Evolutionary conservation across 345 rosid genomes (phyloP).

Genomic region (Eucalyptus brandiana): DNA sequence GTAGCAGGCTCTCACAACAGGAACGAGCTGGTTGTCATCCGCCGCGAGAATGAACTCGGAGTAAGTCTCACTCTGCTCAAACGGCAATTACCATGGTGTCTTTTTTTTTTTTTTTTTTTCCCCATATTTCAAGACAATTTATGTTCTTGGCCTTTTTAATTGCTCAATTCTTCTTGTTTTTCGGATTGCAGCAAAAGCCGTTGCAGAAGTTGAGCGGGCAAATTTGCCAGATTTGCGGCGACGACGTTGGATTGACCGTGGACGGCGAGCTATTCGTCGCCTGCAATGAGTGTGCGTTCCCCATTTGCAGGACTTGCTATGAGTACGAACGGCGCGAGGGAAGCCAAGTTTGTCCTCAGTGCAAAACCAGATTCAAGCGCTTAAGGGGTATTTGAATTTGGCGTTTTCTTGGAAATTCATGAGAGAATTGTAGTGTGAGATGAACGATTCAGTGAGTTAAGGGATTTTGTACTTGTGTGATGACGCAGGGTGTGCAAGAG

Average conservation of each 20-base stretch:
- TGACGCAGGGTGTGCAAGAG: constrained; percentile 51
- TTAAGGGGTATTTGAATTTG: constrained; percentile 20
- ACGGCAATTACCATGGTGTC: neutral
- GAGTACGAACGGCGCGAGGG: constrained; percentile 52
- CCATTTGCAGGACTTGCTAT: constrained; percentile 48
- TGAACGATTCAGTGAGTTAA: neutral
- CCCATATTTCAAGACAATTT: neutral
- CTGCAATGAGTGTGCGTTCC: constrained; percentile 55
- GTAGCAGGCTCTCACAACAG: constrained; percentile 43
- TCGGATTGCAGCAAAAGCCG: constrained; percentile 6
- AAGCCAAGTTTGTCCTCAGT: constrained; percentile 42
- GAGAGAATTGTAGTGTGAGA: neutral
- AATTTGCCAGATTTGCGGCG: constrained; percentile 39
- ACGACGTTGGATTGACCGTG: constrained; percentile 18
- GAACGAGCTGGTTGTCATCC: constrained; percentile 33
- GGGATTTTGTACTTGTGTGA: neutral
- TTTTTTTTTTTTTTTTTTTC: neutral
- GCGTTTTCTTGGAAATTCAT: neutral
- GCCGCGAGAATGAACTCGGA: constrained; percentile 5
- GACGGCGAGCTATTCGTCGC: constrained; percentile 42
- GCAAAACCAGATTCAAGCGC: constrained; percentile 53
- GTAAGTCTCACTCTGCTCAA: neutral
- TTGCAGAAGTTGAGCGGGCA: constrained; percentile 10
- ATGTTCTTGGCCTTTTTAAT: neutral
- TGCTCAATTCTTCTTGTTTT: neutral